A percentile compares a stretch with the other conserved stretches of the same genome.
These are phyloP conservation scores for Erysiphe pisi DNA, from an alignment of 2,329 filamentous ascomycete genomes.

Conservation along the genomic window DNA sequence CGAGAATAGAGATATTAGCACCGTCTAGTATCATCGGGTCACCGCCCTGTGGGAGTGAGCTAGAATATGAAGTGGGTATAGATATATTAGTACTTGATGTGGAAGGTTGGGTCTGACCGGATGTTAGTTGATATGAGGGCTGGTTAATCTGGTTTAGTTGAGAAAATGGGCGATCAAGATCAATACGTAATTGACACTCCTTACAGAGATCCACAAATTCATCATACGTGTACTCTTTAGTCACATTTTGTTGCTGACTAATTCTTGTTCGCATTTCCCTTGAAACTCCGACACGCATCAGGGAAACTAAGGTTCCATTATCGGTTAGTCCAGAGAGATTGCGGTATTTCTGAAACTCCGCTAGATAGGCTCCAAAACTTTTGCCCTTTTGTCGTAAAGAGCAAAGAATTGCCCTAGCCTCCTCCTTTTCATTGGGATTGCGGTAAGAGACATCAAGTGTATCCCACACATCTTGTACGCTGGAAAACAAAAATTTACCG, in stretches of 20 bases:
- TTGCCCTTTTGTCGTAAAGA: not conserved
- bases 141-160: not conserved
- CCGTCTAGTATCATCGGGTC: constrained; percentile 1
- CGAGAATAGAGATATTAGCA: not conserved
- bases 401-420: not conserved
- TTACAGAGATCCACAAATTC: constrained; percentile 12
- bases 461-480: not conserved
- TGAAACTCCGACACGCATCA: not conserved
- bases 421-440: not conserved
- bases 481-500: not conserved
- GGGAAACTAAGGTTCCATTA: not conserved
- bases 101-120: not conserved
- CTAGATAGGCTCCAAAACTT: not conserved
- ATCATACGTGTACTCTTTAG: not conserved
- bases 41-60: not conserved
- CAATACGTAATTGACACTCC: not conserved
- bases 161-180: constrained; percentile 3
- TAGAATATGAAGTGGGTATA: not conserved
- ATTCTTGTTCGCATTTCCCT: constrained; percentile 1
- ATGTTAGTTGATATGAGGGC: not conserved
- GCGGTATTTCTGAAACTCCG: not conserved
- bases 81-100: not conserved
- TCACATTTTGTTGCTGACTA: not conserved
- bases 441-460: not conserved
- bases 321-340: constrained; percentile 3